Evolutionary conservation across 192 early-diverging fungal species (phyloP), one percentile per base, ranked within the genome.

Genomic region (Coemansia furcata): DNA sequence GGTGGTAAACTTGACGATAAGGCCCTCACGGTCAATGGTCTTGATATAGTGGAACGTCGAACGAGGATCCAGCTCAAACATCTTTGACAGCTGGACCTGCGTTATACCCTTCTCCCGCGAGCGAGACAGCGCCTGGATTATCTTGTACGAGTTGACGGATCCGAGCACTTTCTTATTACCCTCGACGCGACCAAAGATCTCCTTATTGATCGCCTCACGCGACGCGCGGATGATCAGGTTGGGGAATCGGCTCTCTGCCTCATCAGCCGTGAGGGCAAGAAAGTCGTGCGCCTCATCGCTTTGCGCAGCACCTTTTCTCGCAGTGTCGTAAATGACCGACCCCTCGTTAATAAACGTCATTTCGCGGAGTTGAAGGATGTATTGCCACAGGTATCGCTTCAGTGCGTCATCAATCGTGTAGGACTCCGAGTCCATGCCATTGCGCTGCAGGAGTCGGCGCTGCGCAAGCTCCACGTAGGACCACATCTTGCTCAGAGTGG

Each of bases 21-120:
- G 67, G 3, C 82, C 82, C 17, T 71, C 59, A 0, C 23, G 8
- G 42, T 76, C 82, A 10, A 84, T 58, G 7, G 57, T n/a, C 62
- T 70, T 78, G n/a, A 84, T 43, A n/a, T 39, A 84, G 62, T 75
- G 70, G 54, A 73, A 84, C 35, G 57, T 57, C 11, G 67, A 67
- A n/a, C 77, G 66, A 11, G 72, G 66, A 58, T 84, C 82, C 2
- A 84, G 21, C 2, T 29, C 17, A 42, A 73, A 26, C 1, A 32
- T 37, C 62, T 67, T 76, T 11, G 67, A 32, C 38, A 84, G 36
- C 30, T 42, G 21, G n/a, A 21, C 19, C 65, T 84, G 82, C 1
- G 77, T 73, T 37, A 79, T 21, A 19, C 82, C 82, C 37, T 67
- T 66, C 12, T 59, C 66, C 7, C 77, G 63, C 7, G 77, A 44